Evolutionary conservation across 805 yeast species (phyloP), one percentile per base, ranked within the genome.

Genomic region (Ogataea philodendri): DNA sequence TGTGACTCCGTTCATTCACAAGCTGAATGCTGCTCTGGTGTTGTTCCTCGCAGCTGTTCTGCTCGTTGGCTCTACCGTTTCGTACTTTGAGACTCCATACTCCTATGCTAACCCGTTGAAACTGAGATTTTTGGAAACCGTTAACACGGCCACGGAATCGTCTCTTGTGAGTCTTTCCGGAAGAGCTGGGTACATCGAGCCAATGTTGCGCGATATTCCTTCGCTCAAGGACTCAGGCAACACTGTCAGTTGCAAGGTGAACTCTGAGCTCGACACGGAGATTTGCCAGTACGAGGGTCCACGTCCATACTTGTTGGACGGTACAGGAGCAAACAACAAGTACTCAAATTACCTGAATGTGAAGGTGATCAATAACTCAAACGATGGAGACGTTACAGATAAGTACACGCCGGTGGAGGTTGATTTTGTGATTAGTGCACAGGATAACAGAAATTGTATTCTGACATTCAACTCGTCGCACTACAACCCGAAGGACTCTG

Each of bases 341-440:
- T 59, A 63, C 26, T 52, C 59, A 5, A 68, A 74, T 9, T 74
- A 73, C 48, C 51, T 85, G 44, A 53, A 66, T 8, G 54, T 83
- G 5, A 69, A 74, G 11, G 65, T 81, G 5, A 43, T 79, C 32
- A 66, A 66, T 19, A 69, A 80, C 44, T 69, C 76, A 3, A 65
- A 76, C 16, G 33, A 28, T 21, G 55, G 45, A 13, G 38, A 45
- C 14, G 5, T 38, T 13, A 25, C 25, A 3, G 59, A 50, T 26
- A 66, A 70, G 37, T 83, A 78, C 55, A 79, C 81, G 1, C 84
- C 88, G 34, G 65, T 79, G 40, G 69, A 71, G 13, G 88, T 85
- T 1, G 80, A 79, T 27, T 50, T 87, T 24, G 60, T 59, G 35
- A 73, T 87, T 31, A 63, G 66, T 26, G 84, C 73, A 2, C 69